Evolutionary conservation across 441 rosid species (phyloP).

Genomic region (Syzygium syzygioides): DNA sequence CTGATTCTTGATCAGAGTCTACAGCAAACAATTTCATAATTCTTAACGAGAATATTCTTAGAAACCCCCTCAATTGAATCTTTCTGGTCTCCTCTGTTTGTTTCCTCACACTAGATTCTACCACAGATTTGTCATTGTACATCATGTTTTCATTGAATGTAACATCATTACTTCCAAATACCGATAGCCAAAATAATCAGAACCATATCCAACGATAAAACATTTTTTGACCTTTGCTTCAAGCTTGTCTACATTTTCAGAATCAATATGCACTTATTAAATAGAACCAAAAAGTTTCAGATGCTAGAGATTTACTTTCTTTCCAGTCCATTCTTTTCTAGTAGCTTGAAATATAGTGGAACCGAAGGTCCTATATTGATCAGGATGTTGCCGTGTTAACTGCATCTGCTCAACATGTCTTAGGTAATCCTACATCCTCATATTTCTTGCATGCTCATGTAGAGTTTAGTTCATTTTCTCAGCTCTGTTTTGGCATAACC

Average conservation of each 20-base stretch:
- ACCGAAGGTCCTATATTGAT: background rate
- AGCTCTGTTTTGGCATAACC: fast-evolving
- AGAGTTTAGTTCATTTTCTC: background rate
- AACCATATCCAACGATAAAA: background rate
- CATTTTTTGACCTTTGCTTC: background rate
- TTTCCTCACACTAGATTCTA: background rate
- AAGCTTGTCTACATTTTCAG: background rate
- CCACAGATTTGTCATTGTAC: background rate
- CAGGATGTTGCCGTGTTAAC: background rate
- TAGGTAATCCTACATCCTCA: background rate
- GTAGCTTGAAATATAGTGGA: background rate
- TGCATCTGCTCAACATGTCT: background rate
- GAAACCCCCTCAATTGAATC: background rate
- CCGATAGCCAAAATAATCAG: background rate
- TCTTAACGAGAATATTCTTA: background rate
- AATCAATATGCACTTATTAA: background rate
- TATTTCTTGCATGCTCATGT: background rate
- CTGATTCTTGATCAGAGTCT: background rate
- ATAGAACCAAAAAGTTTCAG: too few relatives aligned
- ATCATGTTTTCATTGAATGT: background rate
- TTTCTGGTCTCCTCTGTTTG: background rate
- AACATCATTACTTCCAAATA: too few relatives aligned
- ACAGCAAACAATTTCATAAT: background rate
- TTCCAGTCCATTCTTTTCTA: background rate
- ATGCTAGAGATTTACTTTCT: background rate